Conservation (phyloP, 164 flowering plant species). For the Brasenia schreberi region DNA sequence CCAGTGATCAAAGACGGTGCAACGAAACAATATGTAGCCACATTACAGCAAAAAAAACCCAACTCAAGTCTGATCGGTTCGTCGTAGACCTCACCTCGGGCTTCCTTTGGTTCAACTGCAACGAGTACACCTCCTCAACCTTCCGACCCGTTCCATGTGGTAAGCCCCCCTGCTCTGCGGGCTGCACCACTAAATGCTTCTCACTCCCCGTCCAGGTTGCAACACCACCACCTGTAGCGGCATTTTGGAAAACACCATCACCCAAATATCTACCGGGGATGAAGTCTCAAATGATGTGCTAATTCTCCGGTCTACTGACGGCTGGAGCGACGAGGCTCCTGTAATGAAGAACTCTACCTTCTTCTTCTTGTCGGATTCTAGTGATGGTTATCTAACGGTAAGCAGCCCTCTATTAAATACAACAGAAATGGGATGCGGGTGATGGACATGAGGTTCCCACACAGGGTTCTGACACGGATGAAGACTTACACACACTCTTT, state of each 20-base stretch:
- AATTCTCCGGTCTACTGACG: constrained; percentile 18
- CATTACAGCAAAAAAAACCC: constrained; percentile 16
- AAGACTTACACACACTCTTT: too few relatives aligned
- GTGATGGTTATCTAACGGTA: too few relatives aligned
- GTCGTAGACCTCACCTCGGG: constrained; percentile 17
- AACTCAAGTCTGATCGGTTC: constrained; percentile 8
- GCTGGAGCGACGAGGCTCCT: too few relatives aligned
- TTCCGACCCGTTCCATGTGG: constrained; percentile 12
- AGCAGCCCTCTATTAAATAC: too few relatives aligned
- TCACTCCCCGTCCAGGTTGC: constrained; percentile 9
- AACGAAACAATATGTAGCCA: constrained; percentile 17
- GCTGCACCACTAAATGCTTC: constrained; percentile 11
- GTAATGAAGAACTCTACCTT: too few relatives aligned
- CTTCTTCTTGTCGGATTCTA: too few relatives aligned
- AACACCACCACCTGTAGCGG: constrained; percentile 20
- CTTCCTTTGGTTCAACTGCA: constrained; percentile 20
- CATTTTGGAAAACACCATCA: constrained; percentile 10
- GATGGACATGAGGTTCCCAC: too few relatives aligned
- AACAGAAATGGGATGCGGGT: too few relatives aligned
- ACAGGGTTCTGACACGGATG: too few relatives aligned
- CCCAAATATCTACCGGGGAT: constrained; percentile 4
- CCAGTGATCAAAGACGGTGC: constrained; percentile 20
- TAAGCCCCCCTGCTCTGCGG: constrained; percentile 14
- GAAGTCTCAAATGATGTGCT: constrained; percentile 13
- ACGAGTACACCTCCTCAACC: constrained; percentile 9